These are phyloP conservation scores for Anisogramma anomala DNA, from an alignment of 2,329 filamentous ascomycete species.

Conservation along the genomic window DNA sequence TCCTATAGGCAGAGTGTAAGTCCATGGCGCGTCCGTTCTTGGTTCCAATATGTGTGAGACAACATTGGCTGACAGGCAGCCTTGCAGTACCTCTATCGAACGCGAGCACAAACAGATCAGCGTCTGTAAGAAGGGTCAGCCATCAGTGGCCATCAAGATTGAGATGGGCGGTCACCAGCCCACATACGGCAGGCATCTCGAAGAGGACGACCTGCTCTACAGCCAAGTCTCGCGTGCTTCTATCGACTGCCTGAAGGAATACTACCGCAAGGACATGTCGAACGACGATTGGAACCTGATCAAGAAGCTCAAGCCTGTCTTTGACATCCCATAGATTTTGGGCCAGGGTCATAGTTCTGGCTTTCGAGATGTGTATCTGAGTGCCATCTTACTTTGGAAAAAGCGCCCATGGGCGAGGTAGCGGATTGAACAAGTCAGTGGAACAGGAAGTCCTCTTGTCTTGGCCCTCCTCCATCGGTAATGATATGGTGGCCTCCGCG, in stretches of 20 bases:
- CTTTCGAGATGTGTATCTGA: neutral
- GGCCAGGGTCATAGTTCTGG: neutral
- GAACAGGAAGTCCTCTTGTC: neutral
- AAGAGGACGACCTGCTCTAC: slow-evolving; percentile 83
- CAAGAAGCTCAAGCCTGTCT: slow-evolving; percentile 83
- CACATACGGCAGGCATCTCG: slow-evolving; percentile 85
- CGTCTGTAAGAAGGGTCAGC: slow-evolving; percentile 89
- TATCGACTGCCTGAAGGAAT: slow-evolving; percentile 94
- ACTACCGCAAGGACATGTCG: slow-evolving; percentile 74
- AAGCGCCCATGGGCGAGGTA: neutral
- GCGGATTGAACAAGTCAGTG: neutral
- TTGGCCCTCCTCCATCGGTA: too few species aligned
- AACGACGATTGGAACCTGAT: slow-evolving; percentile 94
- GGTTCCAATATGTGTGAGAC: neutral
- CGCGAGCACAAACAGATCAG: slow-evolving; percentile 92
- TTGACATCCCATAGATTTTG: slow-evolving; percentile 61
- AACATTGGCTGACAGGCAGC: neutral
- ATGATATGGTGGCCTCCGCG: too few species aligned
- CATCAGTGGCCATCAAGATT: slow-evolving; percentile 96
- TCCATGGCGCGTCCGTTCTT: slow-evolving; percentile 19
- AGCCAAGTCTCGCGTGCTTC: slow-evolving; percentile 74
- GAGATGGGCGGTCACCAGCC: slow-evolving; percentile 88
- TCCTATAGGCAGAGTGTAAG: slow-evolving; percentile 83
- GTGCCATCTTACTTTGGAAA: neutral
- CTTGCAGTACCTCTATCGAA: slow-evolving; percentile 75